A percentile compares a stretch with the other conserved stretches of the same genome.
These are phyloP conservation scores for Phytophthora vignae DNA, from an alignment of 352 stramenopile genomes.

Conservation along the genomic window DNA sequence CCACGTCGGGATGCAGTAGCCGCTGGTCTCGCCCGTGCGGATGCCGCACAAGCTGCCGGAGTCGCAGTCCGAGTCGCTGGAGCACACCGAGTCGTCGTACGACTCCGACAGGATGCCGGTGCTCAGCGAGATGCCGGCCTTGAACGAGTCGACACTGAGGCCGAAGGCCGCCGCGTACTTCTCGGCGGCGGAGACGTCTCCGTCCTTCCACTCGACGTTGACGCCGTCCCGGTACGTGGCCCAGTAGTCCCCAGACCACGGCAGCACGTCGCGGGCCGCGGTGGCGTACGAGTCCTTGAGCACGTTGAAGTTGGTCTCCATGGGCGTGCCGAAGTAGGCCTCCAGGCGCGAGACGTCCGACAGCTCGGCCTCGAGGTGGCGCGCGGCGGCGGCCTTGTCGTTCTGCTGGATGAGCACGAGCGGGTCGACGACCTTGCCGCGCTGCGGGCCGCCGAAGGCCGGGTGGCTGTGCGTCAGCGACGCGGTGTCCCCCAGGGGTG, in stretches of 20 bases:
- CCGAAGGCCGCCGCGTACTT: constrained; percentile 60
- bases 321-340: constrained; percentile 41
- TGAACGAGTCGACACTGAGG: constrained; percentile 44
- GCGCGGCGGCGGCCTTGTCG: not conserved
- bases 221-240: constrained; percentile 70
- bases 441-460: constrained; percentile 38
- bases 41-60: constrained; percentile 42
- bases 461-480: constrained; percentile 47
- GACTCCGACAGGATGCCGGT: constrained; percentile 48
- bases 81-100: constrained; percentile 29
- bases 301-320: constrained; percentile 43
- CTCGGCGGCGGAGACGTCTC: constrained; percentile 36
- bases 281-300: constrained; percentile 33
- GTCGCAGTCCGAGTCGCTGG: constrained; percentile 36
- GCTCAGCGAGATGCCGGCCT: constrained; percentile 39
- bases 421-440: constrained; percentile 25
- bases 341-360: constrained; percentile 54
- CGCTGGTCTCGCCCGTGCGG: constrained; percentile 33
- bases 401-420: constrained; percentile 35
- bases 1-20: constrained; percentile 59
- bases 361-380: constrained; percentile 32
- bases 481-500: constrained; percentile 29
- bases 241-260: constrained; percentile 70
- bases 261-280: constrained; percentile 27
- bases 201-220: constrained; percentile 46